Evolutionary conservation across 345 rosid species (phyloP), one percentile per base, ranked within the genome.

Genomic region (Abelmoschus esculentus): DNA sequence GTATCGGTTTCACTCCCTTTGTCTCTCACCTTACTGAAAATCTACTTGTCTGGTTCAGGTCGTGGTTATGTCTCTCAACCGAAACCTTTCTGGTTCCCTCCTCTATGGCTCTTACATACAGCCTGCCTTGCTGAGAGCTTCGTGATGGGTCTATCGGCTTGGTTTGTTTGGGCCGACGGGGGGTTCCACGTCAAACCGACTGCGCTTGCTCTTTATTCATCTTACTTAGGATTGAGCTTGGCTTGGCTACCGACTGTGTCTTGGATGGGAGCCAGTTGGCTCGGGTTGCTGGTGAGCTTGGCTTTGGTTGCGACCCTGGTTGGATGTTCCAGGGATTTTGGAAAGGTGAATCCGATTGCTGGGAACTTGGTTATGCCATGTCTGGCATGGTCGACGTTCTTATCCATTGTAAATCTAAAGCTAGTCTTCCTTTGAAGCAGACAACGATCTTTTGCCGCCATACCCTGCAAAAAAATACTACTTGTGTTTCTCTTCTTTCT

Each of bases 131-230:
- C 63, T 8, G 83, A 87, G 11, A 81, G 81, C 61, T 62, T 85
- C 80, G 44, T 93, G 74, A 88, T 86, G 90, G 89, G 90, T 2
- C 82, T 91, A 19, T 88, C 98, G 18, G 84, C 96, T 18, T 93
- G 95, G 98, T 85, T 93, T 12, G 87, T 91, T 5, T 93, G 97
- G 98, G 97, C 90, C 1, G 96, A 88, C 52, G 96, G 91, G 0
- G 95, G 95, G 2, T 91, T 91, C 71, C 98, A 89, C 78, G 78
- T 64, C 70, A 79, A 77, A 18, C 88, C 91, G 2, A 58, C 61
- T 15, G 87, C 88, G 11, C 59, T 89, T 47, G 82, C 73, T 46
- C 80, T 87, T 10, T 91, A 83, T 75, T 44, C 83, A 81, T 87
- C 85, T 67, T 89, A 83, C 79, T 72, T 88, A 1, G 76, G 77